A percentile compares a stretch with the other conserved stretches of the same genome.
phyloP scores from a whole-genome alignment of 257 asterid genomes.

The Petunia axillaris region DNA sequence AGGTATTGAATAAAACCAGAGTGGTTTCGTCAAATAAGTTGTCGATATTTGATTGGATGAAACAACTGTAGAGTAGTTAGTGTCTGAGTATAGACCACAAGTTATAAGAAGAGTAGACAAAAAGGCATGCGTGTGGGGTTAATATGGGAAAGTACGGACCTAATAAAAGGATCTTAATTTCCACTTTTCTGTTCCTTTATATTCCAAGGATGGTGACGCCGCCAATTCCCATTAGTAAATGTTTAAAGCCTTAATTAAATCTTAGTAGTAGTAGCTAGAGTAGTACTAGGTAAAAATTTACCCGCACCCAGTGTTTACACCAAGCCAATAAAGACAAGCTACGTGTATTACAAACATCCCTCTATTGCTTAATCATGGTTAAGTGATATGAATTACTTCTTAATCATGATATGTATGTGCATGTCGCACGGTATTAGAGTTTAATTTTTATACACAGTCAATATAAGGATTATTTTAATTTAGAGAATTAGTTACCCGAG shows the following conservation, averaged over 20 bases:
- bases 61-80: background rate
- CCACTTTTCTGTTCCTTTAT: background rate
- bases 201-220: slow-evolving; percentile 11
- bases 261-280: too few relatives aligned
- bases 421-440: too few relatives aligned
- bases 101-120: background rate
- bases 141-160: background rate
- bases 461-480: too few relatives aligned
- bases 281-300: too few relatives aligned
- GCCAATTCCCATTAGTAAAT: background rate
- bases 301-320: too few relatives aligned
- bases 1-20: slow-evolving; percentile 43
- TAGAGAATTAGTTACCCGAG: too few relatives aligned
- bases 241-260: background rate
- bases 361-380: too few relatives aligned
- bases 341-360: too few relatives aligned
- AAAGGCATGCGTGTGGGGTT: slow-evolving; percentile 23
- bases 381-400: too few relatives aligned
- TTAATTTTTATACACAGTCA: too few relatives aligned
- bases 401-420: too few relatives aligned
- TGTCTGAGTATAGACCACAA: background rate
- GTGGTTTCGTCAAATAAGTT: slow-evolving; percentile 56
- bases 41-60: slow-evolving; percentile 64
- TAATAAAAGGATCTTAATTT: background rate
- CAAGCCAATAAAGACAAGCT: too few relatives aligned